Conservation (phyloP, 371 early-diverging fungal genomes). For the Apophysomyces variabilis region DNA sequence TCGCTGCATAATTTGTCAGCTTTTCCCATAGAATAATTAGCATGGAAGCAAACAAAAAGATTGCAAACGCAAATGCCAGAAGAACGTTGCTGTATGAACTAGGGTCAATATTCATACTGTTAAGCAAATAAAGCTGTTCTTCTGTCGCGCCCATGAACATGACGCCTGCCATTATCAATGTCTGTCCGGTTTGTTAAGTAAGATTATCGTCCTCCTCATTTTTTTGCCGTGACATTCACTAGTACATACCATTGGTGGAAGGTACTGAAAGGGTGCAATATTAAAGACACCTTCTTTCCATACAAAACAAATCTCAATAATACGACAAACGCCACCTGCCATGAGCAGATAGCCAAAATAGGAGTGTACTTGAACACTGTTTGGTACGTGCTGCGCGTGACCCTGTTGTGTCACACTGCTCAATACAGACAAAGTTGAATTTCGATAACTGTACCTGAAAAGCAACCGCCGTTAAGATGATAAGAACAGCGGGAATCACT, state of each 20-base stretch:
- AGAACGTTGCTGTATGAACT: slow-evolving; percentile 62
- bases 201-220: not conserved
- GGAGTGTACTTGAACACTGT: slow-evolving; percentile 64
- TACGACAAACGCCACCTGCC: slow-evolving; percentile 62
- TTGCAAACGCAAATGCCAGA: slow-evolving; percentile 63
- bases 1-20: slow-evolving; percentile 33
- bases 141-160: slow-evolving; percentile 70
- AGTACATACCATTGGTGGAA: slow-evolving; percentile 51
- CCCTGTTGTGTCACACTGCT: slow-evolving; percentile 21
- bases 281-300: slow-evolving; percentile 48
- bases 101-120: slow-evolving; percentile 49
- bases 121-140: slow-evolving; percentile 56
- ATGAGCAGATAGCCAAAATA: slow-evolving; percentile 68
- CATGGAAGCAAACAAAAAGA: slow-evolving; percentile 56
- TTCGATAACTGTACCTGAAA: slow-evolving; percentile 34
- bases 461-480: slow-evolving; percentile 66
- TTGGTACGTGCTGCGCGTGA: slow-evolving; percentile 64
- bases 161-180: slow-evolving; percentile 60
- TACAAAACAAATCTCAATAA: slow-evolving; percentile 63
- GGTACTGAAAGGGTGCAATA: slow-evolving; percentile 51
- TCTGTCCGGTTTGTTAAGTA: slow-evolving; percentile 21
- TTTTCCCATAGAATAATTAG: slow-evolving; percentile 54
- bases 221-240: not conserved
- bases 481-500: slow-evolving; percentile 63
- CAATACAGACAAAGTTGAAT: not conserved